These are phyloP conservation scores for Canariomyces notabilis DNA, from an alignment of 2,329 filamentous ascomycete genomes.

Conservation along the genomic window DNA sequence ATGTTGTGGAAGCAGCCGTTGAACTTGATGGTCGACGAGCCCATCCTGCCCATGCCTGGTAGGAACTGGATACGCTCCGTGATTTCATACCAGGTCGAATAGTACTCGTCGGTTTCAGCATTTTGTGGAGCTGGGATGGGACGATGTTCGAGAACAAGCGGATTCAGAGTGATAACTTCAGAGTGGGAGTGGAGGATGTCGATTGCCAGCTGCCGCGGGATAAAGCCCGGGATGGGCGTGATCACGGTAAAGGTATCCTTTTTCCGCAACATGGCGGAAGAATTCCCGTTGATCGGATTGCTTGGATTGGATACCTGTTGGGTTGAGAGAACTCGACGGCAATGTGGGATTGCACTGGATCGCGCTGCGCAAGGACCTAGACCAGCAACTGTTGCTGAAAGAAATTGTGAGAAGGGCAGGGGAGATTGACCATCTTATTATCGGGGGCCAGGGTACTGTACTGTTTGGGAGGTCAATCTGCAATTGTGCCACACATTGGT, in stretches of 20 bases:
- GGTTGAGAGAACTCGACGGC: background rate
- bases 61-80: slow-evolving; percentile 63
- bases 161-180: slow-evolving; percentile 67
- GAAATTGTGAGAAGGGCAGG: background rate
- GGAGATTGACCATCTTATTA: background rate
- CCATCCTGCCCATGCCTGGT: slow-evolving; percentile 60
- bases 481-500: background rate
- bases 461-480: background rate
- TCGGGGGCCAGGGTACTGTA: background rate
- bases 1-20: slow-evolving; percentile 69
- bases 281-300: background rate
- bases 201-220: slow-evolving; percentile 66
- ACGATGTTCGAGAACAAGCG: slow-evolving; percentile 59
- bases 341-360: background rate
- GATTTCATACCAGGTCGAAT: slow-evolving; percentile 71
- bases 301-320: background rate
- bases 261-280: slow-evolving; percentile 48
- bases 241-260: slow-evolving; percentile 64
- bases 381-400: background rate
- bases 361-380: background rate
- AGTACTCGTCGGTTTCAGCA: slow-evolving; percentile 65
- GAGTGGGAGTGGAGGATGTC: slow-evolving; percentile 67
- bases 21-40: slow-evolving; percentile 61
- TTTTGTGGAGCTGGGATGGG: slow-evolving; percentile 62
- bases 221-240: slow-evolving; percentile 64